Percentiles rank a stretch among this genome's conserved stretches.
Conservation (phyloP, 805 yeast genomes). For the Ogataea dorogensis region DNA sequence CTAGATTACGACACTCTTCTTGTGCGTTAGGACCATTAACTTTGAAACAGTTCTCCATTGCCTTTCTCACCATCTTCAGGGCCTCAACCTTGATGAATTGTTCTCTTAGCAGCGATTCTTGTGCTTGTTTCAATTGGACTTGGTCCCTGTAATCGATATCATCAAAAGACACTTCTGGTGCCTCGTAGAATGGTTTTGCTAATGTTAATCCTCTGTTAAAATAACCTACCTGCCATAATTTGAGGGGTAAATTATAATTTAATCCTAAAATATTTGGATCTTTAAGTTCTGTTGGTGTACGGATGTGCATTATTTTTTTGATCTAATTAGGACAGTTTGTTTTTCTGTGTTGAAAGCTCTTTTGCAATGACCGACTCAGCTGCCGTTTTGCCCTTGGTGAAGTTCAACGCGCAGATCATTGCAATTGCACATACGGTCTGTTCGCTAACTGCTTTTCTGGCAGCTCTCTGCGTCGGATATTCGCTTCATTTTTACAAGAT, state of each 20-base stretch:
- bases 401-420: slow-evolving; percentile 61
- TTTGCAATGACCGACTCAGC: slow-evolving; percentile 14
- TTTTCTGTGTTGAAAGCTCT: slow-evolving; percentile 7
- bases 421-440: slow-evolving; percentile 71
- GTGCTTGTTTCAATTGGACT: slow-evolving; percentile 65
- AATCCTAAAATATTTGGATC: not conserved
- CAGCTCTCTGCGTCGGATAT: slow-evolving; percentile 73
- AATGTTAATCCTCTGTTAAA: not conserved
- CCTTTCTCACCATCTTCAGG: slow-evolving; percentile 66
- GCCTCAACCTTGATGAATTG: slow-evolving; percentile 74
- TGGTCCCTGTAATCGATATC: slow-evolving; percentile 73
- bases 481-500: slow-evolving; percentile 82
- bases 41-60: slow-evolving; percentile 68
- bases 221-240: slow-evolving; percentile 7
- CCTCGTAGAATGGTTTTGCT: slow-evolving; percentile 32
- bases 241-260: slow-evolving; percentile 6
- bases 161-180: slow-evolving; percentile 79
- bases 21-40: slow-evolving; percentile 62
- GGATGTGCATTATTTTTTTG: slow-evolving; percentile 4
- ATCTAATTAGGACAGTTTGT: slow-evolving; percentile 4
- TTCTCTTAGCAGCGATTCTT: slow-evolving; percentile 73
- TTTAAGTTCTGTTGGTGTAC: slow-evolving; percentile 1
- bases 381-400: slow-evolving; percentile 21
- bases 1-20: slow-evolving; percentile 78
- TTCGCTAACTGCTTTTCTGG: slow-evolving; percentile 71